Conservation (phyloP, 768 basidiomycete genomes). For the Heimioporus sp. region DNA sequence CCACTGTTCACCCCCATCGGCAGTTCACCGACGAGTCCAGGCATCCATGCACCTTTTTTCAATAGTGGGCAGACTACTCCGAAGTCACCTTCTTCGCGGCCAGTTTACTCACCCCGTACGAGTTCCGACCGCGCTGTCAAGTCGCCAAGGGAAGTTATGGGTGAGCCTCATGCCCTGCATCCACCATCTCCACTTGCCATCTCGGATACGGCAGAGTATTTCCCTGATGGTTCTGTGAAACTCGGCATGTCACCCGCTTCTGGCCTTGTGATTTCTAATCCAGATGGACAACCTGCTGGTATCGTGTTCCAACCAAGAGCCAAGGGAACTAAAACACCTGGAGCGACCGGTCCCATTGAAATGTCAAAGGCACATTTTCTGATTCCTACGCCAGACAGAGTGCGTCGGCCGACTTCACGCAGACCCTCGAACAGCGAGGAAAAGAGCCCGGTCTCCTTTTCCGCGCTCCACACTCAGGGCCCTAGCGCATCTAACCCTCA, state of each 20-base stretch:
- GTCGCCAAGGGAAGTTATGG: slow-evolving; percentile 46
- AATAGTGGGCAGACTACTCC: slow-evolving; percentile 31
- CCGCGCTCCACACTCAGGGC: slow-evolving; percentile 24
- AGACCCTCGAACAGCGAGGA: slow-evolving; percentile 29
- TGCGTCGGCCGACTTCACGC: slow-evolving; percentile 25
- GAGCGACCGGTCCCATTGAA: slow-evolving; percentile 40
- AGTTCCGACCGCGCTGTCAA: slow-evolving; percentile 61
- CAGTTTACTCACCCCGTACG: slow-evolving; percentile 46
- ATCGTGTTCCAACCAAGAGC: slow-evolving; percentile 89
- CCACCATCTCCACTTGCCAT: slow-evolving; percentile 73
- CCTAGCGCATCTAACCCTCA: slow-evolving; percentile 10
- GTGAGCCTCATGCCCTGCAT: slow-evolving; percentile 38
- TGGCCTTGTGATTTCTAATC: slow-evolving; percentile 87
- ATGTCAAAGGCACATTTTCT: slow-evolving; percentile 42
- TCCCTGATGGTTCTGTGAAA: slow-evolving; percentile 61
- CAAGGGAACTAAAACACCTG: slow-evolving; percentile 36
- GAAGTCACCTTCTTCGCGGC: slow-evolving; percentile 44
- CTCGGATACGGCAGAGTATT: slow-evolving; percentile 68
- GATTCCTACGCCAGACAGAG: slow-evolving; percentile 26
- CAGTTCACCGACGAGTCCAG: slow-evolving; percentile 84
- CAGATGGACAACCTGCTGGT: slow-evolving; percentile 91
- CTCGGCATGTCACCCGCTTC: slow-evolving; percentile 77
- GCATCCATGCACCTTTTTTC: slow-evolving; percentile 50
- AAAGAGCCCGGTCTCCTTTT: slow-evolving; percentile 27
- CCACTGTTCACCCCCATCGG: slow-evolving; percentile 94